These are phyloP conservation scores for Verticillium longisporum DNA, from an alignment of 2,329 filamentous ascomycete genomes.

Conservation along the genomic window DNA sequence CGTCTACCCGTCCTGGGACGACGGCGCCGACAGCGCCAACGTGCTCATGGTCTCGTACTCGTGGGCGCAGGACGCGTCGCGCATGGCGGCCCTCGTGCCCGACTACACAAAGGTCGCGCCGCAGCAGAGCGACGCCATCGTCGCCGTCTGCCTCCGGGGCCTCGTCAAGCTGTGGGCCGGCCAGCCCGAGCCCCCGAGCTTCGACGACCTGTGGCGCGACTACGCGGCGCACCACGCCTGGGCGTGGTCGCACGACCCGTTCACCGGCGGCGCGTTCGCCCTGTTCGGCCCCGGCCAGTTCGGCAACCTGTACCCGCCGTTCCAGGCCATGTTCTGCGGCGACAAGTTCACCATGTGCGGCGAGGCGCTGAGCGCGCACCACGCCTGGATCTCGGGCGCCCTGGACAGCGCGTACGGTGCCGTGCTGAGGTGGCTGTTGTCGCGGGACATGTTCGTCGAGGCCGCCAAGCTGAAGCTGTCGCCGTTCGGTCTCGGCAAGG, in stretches of 20 bases:
- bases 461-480: background rate
- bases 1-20: slow-evolving; percentile 27
- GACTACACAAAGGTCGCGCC: background rate
- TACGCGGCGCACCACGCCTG: slow-evolving; percentile 21
- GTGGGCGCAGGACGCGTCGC: slow-evolving; percentile 22
- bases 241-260: slow-evolving; percentile 28
- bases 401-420: slow-evolving; percentile 24
- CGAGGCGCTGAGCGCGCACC: slow-evolving; percentile 27
- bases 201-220: background rate
- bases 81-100: slow-evolving; percentile 16
- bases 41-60: slow-evolving; percentile 25
- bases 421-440: background rate
- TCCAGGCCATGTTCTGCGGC: slow-evolving; percentile 17
- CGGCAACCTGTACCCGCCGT: slow-evolving; percentile 22
- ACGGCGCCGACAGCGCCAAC: slow-evolving; percentile 12
- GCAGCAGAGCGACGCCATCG: background rate
- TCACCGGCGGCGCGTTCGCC: slow-evolving; percentile 28
- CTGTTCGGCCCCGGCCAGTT: slow-evolving; percentile 33
- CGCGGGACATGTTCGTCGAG: background rate
- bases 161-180: slow-evolving; percentile 5
- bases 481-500: background rate
- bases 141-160: slow-evolving; percentile 3
- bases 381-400: slow-evolving; percentile 31
- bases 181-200: background rate
- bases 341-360: slow-evolving; percentile 25